phyloP scores from a whole-genome alignment of 129 eudicot genomes.

The Flaveria brownii region DNA sequence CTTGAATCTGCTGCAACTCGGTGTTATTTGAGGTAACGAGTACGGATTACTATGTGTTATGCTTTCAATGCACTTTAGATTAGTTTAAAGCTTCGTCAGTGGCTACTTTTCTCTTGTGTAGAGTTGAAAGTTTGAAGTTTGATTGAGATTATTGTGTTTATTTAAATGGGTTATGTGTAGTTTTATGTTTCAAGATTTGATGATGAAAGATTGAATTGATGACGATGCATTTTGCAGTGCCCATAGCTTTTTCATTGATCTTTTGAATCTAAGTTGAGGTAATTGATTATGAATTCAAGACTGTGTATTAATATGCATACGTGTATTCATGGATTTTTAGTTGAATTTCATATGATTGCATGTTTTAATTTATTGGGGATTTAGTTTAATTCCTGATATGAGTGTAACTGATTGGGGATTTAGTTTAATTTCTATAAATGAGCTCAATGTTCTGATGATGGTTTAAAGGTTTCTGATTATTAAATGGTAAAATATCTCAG shows the following conservation, averaged over 20 bases:
- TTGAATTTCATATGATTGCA: constrained; percentile 26
- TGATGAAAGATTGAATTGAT: not conserved
- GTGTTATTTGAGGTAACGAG: constrained; percentile 32
- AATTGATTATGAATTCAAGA: not conserved
- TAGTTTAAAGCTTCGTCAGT: too few relatives aligned
- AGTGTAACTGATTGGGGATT: constrained; percentile 23
- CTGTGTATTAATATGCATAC: not conserved
- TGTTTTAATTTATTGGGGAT: not conserved
- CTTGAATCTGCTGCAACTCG: constrained; percentile 13
- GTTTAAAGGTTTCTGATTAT: not conserved
- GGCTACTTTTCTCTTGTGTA: too few relatives aligned
- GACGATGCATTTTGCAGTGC: constrained; percentile 22
- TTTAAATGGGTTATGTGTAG: not conserved
- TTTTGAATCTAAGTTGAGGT: constrained; percentile 1
- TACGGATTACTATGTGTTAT: not conserved
- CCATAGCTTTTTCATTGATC: constrained; percentile 26
- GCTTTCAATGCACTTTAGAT: constrained; percentile 20
- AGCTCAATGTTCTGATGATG: not conserved
- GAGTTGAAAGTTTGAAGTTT: too few relatives aligned
- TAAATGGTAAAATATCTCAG: constrained; percentile 7
- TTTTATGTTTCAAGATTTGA: not conserved
- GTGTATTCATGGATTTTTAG: not conserved
- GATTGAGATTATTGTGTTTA: too few relatives aligned
- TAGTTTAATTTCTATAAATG: not conserved
- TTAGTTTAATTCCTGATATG: not conserved